A percentile compares a stretch with the other conserved stretches of the same genome.
These are phyloP conservation scores for Candida takata DNA, from an alignment of 805 yeast genomes.

Conservation along the genomic window DNA sequence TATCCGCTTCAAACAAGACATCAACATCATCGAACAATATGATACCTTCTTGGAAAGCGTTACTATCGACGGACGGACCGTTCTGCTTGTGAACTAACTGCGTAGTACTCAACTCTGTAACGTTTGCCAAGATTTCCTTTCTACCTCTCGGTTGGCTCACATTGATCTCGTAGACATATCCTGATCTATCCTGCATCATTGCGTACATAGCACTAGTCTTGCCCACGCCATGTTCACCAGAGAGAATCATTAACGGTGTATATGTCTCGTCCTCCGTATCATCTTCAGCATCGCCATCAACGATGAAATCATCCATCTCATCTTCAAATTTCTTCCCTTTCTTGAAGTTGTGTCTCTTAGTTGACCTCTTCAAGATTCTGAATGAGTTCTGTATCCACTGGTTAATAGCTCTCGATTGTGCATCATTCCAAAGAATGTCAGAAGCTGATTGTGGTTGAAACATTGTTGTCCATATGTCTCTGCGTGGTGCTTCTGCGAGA, in stretches of 20 bases:
- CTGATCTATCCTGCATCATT: conserved; percentile 50
- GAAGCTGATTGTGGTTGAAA: conserved; percentile 25
- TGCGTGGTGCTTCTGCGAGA: background rate
- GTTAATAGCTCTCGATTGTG: conserved; percentile 16
- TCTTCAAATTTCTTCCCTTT: conserved; percentile 19
- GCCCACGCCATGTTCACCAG: conserved; percentile 72
- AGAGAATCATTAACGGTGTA: conserved; percentile 57
- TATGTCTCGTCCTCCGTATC: conserved; percentile 28
- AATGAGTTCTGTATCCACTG: conserved; percentile 30
- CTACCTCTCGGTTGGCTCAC: conserved; percentile 67
- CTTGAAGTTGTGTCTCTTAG: conserved; percentile 28
- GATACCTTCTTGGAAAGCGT: conserved; percentile 48
- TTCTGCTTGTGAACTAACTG: conserved; percentile 56
- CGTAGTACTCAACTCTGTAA: conserved; percentile 79
- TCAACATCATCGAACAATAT: conserved; percentile 85
- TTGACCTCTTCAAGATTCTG: conserved; percentile 25
- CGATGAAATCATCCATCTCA: conserved; percentile 29
- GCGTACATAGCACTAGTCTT: conserved; percentile 72
- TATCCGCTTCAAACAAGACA: conserved; percentile 65
- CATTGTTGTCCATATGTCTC: conserved; percentile 24
- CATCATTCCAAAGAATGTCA: conserved; percentile 26
- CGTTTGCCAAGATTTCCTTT: conserved; percentile 55
- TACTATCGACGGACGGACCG: conserved; percentile 6
- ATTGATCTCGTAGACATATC: conserved; percentile 78
- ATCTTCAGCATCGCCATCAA: conserved; percentile 23